phyloP scores from a whole-genome alignment of 2,329 filamentous ascomycete genomes.

The Cryphonectria carpinicola region DNA sequence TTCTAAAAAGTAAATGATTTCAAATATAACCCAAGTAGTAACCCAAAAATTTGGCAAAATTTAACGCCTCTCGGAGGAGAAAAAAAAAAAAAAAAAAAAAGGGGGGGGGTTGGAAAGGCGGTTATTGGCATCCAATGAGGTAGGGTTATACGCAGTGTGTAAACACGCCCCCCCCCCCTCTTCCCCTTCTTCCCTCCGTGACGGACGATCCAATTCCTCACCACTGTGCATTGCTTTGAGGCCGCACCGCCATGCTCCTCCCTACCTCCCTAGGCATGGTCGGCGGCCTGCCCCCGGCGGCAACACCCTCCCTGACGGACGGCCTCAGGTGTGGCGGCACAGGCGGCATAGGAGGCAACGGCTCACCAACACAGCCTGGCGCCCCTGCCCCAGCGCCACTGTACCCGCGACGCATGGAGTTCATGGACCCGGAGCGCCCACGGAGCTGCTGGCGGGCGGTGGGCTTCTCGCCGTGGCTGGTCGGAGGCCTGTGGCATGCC shows the following conservation, averaged over 20 bases:
- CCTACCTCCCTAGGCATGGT: background rate
- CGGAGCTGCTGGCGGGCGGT: slow-evolving; percentile 15
- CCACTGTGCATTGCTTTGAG: slow-evolving; percentile 3
- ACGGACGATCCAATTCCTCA: background rate
- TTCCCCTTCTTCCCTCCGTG: too few species aligned
- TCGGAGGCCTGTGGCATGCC: slow-evolving; percentile 17
- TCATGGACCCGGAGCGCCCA: slow-evolving; percentile 15
- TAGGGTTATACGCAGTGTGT: background rate
- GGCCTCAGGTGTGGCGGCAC: slow-evolving; percentile 22
- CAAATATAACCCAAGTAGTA: too few species aligned
- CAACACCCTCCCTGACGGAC: slow-evolving; percentile 16
- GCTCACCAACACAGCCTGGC: slow-evolving; percentile 6
- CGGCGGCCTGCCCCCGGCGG: background rate
- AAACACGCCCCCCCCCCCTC: too few species aligned
- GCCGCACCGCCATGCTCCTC: background rate
- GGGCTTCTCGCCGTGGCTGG: slow-evolving; percentile 25
- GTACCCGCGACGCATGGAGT: slow-evolving; percentile 18
- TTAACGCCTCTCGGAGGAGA: too few species aligned
- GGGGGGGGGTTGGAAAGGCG: background rate
- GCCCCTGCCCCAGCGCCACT: slow-evolving; percentile 4
- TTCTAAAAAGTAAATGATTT: too few species aligned
- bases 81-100: too few species aligned
- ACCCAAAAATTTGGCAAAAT: too few species aligned
- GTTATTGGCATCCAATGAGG: background rate
- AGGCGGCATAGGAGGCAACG: slow-evolving; percentile 23